Base-by-base conservation (phyloP, 176 grass and related monocot genomes). In the Metroxylon sagu region DNA sequence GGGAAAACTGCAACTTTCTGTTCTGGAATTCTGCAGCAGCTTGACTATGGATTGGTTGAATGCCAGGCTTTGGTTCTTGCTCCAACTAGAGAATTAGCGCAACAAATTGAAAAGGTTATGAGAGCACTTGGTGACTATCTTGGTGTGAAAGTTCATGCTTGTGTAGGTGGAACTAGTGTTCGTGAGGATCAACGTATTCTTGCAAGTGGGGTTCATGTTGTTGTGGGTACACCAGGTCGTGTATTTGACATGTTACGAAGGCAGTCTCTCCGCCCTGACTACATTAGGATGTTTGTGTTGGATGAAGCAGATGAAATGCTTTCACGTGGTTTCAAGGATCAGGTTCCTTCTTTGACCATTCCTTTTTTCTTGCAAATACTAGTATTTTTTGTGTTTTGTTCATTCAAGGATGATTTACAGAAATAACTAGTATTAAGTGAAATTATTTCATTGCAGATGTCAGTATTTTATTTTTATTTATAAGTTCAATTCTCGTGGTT, bases 221-320 rank as follows among this genome's bases (percentile, higher is more conserved):
- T 64, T 16, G 61, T 64, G 61, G 61, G 43, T 15, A 61, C 58
- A 18, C 58, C 58, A 31, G 59, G 59, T 25, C 19, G 19, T 21
- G 54, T 56, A 16, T 65, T 65, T 65, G 62, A 65, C 48, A 65
- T 65, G 62, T 26, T 65, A 19, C 4, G 23, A 50, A 65, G 62
- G 48, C 62, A 65, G 17, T 52, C 62, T 48, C 62, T 65, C 62
- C 62, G 39, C 14, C 62, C 62, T 27, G 62, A 52, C 19, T 51
- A 51, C 5, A 52, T 65, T 50, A 51, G 16, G 48, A 65, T 65
- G 21, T 65, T 52, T 49, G 61, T 64, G 19, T 25, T 64, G 29
- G 61, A 64, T 64, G 61, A 64, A 30, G 58, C 58, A 60, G 62
- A 52, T 50, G 62, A 65, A 65, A 65, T 65, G 62, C 39, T 65